phyloP scores from a whole-genome alignment of 2,329 filamentous ascomycete species.

The Hymenoscyphus linearis region DNA sequence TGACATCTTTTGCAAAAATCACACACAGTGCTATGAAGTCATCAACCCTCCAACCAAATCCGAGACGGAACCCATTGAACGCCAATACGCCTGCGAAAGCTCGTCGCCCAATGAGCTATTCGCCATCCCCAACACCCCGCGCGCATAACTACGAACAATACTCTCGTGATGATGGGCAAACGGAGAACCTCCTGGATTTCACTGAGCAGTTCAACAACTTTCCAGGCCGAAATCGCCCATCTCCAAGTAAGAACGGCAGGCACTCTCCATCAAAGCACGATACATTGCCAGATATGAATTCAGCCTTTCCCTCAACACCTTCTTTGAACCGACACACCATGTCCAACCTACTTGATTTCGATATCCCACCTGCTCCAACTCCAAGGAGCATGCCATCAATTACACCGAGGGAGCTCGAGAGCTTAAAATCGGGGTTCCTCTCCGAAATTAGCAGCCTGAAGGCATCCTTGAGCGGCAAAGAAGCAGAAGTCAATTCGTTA shows the following conservation, averaged over 20 bases:
- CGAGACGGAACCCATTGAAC: conserved; percentile 25
- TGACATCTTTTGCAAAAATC: conserved; percentile 76
- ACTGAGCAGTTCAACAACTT: conserved; percentile 68
- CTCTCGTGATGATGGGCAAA: conserved; percentile 22
- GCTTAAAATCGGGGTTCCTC: conserved; percentile 81
- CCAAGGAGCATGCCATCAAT: conserved; percentile 87
- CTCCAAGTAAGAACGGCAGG: conserved; percentile 44
- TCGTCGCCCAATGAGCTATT: conserved; percentile 21
- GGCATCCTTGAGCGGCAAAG: conserved; percentile 85
- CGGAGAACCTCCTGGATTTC: conserved; percentile 77
- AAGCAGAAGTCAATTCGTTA: conserved; percentile 82
- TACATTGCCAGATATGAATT: conserved; percentile 21
- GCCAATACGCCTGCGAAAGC: conserved; percentile 26
- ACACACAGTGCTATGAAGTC: conserved; percentile 58
- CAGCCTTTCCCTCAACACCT: conserved; percentile 22
- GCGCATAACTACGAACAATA: conserved; percentile 28
- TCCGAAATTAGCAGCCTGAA: conserved; percentile 94
- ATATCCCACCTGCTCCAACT: conserved; percentile 89
- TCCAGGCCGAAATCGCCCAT: conserved; percentile 36
- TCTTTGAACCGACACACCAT: conserved; percentile 37
- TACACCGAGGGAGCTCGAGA: conserved; percentile 87
- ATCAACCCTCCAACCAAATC: conserved; percentile 38
- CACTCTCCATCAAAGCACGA: conserved; percentile 41
- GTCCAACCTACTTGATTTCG: conserved; percentile 77
- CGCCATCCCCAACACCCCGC: conserved; percentile 37